A percentile compares a stretch with the other conserved stretches of the same genome.
These are phyloP conservation scores for Diaporthe eres DNA, from an alignment of 2,329 filamentous ascomycete genomes.

Conservation along the genomic window DNA sequence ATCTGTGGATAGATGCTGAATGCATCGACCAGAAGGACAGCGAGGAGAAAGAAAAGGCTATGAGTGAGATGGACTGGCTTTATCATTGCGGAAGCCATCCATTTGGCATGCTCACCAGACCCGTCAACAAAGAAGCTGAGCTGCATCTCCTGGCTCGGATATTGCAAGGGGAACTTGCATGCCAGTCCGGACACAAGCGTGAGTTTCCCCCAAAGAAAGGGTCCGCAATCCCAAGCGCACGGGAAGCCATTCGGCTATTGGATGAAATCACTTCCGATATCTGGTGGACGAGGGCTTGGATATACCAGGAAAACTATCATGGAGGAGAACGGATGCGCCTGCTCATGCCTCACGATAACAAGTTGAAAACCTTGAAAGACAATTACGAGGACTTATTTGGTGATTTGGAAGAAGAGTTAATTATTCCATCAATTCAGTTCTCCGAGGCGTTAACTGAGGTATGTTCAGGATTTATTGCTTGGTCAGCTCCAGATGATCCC, in stretches of 20 bases:
- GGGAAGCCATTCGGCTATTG: background rate
- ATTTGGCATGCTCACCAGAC: background rate
- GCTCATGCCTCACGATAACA: background rate
- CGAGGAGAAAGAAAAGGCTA: background rate
- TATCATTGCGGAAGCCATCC: background rate
- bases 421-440: background rate
- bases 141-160: background rate
- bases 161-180: background rate
- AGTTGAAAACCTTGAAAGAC: background rate
- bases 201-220: background rate
- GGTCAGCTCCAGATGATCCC: background rate
- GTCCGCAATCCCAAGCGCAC: background rate
- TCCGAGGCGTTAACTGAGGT: background rate
- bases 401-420: background rate
- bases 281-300: background rate
- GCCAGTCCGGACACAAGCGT: too few species aligned
- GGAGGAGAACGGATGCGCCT: background rate
- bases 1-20: background rate
- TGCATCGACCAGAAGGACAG: background rate
- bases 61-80: background rate
- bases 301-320: background rate
- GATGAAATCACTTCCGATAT: background rate
- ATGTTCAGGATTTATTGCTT: background rate
- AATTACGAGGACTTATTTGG: background rate
- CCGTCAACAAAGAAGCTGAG: background rate